phyloP scores from a whole-genome alignment of 2,329 filamentous ascomycete species.

The Chaetomium globosum region DNA sequence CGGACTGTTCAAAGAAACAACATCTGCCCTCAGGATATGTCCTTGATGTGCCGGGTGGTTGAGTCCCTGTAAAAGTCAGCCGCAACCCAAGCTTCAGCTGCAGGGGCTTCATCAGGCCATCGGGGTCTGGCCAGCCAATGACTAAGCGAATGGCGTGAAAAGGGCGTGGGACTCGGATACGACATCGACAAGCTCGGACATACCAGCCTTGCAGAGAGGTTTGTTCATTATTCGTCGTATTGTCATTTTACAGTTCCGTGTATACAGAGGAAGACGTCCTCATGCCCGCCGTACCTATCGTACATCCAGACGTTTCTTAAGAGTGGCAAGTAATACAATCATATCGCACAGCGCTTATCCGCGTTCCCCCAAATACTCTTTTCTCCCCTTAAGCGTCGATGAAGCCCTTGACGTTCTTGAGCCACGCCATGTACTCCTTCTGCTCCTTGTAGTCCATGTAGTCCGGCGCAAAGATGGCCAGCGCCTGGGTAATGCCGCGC shows the following conservation, averaged over 20 bases:
- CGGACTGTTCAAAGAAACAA: not conserved
- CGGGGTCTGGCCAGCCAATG: conserved; percentile 25
- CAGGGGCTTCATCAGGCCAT: conserved; percentile 11
- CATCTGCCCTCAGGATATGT: not conserved
- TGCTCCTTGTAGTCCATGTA: conserved; percentile 99
- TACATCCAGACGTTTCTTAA: conserved; percentile 17
- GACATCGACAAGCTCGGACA: not conserved
- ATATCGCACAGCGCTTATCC: conserved; percentile 23
- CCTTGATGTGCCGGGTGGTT: not conserved
- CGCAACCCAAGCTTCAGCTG: conserved; percentile 16
- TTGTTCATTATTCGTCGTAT: not conserved
- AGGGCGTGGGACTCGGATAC: conserved; percentile 5
- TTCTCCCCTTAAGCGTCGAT: conserved; percentile 64
- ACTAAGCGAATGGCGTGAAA: conserved; percentile 22
- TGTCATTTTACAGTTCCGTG: not conserved
- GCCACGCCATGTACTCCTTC: conserved; percentile 91
- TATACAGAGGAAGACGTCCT: not conserved
- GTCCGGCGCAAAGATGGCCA: conserved; percentile 90
- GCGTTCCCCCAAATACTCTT: not conserved
- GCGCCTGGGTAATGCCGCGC: conserved; percentile 81
- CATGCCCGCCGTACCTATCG: conserved; percentile 6
- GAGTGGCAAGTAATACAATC: conserved; percentile 29
- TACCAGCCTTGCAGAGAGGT: not conserved
- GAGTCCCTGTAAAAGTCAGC: conserved; percentile 1
- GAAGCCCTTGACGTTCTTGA: conserved; percentile 84